These are phyloP conservation scores for Inonotus obliquus DNA, from an alignment of 1,284 basidiomycete genomes.

Conservation along the genomic window DNA sequence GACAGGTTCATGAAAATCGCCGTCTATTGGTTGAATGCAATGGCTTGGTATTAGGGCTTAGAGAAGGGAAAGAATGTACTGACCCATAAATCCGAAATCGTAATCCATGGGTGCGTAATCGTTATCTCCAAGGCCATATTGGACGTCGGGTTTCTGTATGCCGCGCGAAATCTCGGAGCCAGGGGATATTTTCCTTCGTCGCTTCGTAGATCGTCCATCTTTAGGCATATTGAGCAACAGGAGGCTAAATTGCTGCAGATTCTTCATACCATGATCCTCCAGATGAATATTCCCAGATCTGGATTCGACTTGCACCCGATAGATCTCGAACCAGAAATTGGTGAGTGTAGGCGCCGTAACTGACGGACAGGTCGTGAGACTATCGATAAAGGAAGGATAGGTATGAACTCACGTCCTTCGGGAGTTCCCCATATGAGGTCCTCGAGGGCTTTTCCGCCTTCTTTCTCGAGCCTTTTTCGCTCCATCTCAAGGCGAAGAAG, in stretches of 20 bases:
- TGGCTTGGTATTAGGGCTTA: not conserved
- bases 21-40: not conserved
- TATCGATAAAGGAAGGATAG: slow-evolving; percentile 8
- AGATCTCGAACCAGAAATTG: slow-evolving; percentile 68
- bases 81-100: slow-evolving; percentile 9
- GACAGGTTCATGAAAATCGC: not conserved
- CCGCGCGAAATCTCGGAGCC: not conserved
- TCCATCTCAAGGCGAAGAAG: slow-evolving; percentile 45
- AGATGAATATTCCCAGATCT: slow-evolving; percentile 45
- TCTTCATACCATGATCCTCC: slow-evolving; percentile 31
- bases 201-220: slow-evolving; percentile 7
- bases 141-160: not conserved
- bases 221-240: not conserved
- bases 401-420: slow-evolving; percentile 46
- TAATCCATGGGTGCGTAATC: slow-evolving; percentile 5
- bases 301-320: slow-evolving; percentile 62
- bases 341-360: slow-evolving; percentile 60
- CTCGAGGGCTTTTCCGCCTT: slow-evolving; percentile 48
- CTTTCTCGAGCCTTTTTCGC: slow-evolving; percentile 52
- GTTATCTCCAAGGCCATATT: not conserved
- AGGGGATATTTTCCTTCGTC: not conserved
- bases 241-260: not conserved
- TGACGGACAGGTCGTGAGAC: slow-evolving; percentile 26
- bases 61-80: not conserved
- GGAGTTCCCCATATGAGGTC: slow-evolving; percentile 68